These are phyloP conservation scores for Boletus vermiculosoides DNA, from an alignment of 768 basidiomycete species.

Conservation along the genomic window DNA sequence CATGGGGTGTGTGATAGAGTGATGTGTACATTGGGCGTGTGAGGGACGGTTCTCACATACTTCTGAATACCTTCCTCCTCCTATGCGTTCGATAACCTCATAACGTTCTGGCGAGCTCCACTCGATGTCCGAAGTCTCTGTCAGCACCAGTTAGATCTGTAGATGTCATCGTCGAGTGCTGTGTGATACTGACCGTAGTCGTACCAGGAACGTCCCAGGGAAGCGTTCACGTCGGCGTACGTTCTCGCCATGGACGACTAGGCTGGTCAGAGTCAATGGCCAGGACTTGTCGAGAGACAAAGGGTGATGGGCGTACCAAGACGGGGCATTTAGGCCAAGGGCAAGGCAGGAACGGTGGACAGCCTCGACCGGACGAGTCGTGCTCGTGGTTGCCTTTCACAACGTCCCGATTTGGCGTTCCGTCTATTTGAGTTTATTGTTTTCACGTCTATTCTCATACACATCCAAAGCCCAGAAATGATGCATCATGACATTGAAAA, in stretches of 20 bases:
- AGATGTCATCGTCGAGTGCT: background rate
- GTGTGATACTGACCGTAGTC: slow-evolving; percentile 49
- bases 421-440: background rate
- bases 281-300: slow-evolving; percentile 14
- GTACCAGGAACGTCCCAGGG: slow-evolving; percentile 58
- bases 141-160: slow-evolving; percentile 1
- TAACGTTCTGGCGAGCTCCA: slow-evolving; percentile 70
- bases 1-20: background rate
- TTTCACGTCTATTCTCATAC: background rate
- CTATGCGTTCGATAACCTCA: slow-evolving; percentile 61
- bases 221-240: slow-evolving; percentile 57
- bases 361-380: slow-evolving; percentile 18
- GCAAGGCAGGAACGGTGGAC: slow-evolving; percentile 13
- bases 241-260: slow-evolving; percentile 43
- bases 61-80: slow-evolving; percentile 67
- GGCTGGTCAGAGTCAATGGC: slow-evolving; percentile 17
- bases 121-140: slow-evolving; percentile 57
- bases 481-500: slow-evolving; percentile 22
- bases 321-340: slow-evolving; percentile 29
- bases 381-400: slow-evolving; percentile 2
- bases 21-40: background rate
- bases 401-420: slow-evolving; percentile 6
- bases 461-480: slow-evolving; percentile 1
- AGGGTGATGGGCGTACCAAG: slow-evolving; percentile 18
- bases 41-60: slow-evolving; percentile 31